Evolutionary conservation across 1,139 yeast genomes (phyloP), one percentile per base, ranked within the genome.

Genomic region (Protomyces macrosporus): DNA sequence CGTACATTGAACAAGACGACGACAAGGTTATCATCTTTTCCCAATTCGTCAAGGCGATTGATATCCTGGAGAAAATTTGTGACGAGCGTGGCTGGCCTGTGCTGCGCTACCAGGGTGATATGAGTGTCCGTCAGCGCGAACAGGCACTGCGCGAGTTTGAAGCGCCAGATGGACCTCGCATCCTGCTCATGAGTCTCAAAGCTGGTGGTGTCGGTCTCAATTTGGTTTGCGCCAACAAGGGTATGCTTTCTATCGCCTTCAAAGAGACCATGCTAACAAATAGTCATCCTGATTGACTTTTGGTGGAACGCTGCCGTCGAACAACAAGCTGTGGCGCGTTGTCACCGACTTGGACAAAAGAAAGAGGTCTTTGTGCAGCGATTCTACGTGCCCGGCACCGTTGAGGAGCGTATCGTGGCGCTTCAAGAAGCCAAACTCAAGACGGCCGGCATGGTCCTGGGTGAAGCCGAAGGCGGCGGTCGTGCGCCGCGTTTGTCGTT

Each of bases 141-240:
- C 87, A 87, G 68, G 88, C 96, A 40, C 93, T 93, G 74, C 83
- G 85, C 70, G 85, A 90, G 72, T 93, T 93, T 71, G 89, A 91
- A 96, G 91, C 88, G 59, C 90, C 89, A 65, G 88, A 96, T 0
- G 83, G 83, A 53, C 97, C 93, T 36, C 98, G 93, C 75, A 96
- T 93, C 9, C 93, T 93, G 72, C 76, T 93, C 67, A 98, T 93
- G 10, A 90, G 97, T 36, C 80, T 95, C 70, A 93, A 95, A 72
- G 98, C 98, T 0, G 98, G 98, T 69, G 98, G 98, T 76, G 98
- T 93, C 45, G 98, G 98, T 0, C 80, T 93, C 69, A 93, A 93
- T 73, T 80, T 93, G 70, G 91, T 97, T 72, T 98, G 93, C 72
- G 98, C 98, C 0, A 90, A 96, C 0, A 97, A 91, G 70, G 98